phyloP scores from a whole-genome alignment of 805 yeast species.

The Hanseniaspora osmophila region DNA sequence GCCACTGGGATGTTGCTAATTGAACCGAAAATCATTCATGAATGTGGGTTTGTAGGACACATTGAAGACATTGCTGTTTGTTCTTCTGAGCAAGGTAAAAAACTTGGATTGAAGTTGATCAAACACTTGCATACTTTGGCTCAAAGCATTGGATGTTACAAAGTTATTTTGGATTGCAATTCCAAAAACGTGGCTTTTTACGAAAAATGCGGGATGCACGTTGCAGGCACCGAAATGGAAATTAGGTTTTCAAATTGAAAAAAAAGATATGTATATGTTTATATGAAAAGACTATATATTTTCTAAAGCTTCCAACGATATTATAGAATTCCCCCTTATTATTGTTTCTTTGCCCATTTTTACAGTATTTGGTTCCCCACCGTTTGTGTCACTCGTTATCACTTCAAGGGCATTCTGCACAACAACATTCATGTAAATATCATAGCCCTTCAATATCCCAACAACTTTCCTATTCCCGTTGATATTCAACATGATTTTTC shows the following conservation, averaged over 20 bases:
- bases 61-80: slow-evolving; percentile 87
- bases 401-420: slow-evolving; percentile 60
- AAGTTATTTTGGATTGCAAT: slow-evolving; percentile 80
- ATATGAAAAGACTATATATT: slow-evolving; percentile 10
- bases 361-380: neutral
- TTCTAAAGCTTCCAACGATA: slow-evolving; percentile 45
- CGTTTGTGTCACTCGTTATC: slow-evolving; percentile 13
- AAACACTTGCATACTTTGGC: slow-evolving; percentile 48
- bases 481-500: slow-evolving; percentile 85
- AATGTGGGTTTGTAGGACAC: slow-evolving; percentile 78
- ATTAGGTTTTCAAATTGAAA: slow-evolving; percentile 25
- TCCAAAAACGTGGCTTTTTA: slow-evolving; percentile 73
- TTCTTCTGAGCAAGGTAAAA: slow-evolving; percentile 64
- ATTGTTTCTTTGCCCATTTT: slow-evolving; percentile 53
- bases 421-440: slow-evolving; percentile 59
- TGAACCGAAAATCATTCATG: slow-evolving; percentile 75
- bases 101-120: slow-evolving; percentile 59
- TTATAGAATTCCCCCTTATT: slow-evolving; percentile 65
- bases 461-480: slow-evolving; percentile 68
- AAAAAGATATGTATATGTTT: too few species aligned
- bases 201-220: slow-evolving; percentile 67
- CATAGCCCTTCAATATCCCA: slow-evolving; percentile 81
- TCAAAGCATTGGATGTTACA: slow-evolving; percentile 55
- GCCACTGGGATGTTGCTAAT: slow-evolving; percentile 75
- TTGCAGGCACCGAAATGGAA: slow-evolving; percentile 61